Base-by-base conservation (phyloP, 2,329 filamentous ascomycete genomes). In the Talaromyces funiculosus region DNA sequence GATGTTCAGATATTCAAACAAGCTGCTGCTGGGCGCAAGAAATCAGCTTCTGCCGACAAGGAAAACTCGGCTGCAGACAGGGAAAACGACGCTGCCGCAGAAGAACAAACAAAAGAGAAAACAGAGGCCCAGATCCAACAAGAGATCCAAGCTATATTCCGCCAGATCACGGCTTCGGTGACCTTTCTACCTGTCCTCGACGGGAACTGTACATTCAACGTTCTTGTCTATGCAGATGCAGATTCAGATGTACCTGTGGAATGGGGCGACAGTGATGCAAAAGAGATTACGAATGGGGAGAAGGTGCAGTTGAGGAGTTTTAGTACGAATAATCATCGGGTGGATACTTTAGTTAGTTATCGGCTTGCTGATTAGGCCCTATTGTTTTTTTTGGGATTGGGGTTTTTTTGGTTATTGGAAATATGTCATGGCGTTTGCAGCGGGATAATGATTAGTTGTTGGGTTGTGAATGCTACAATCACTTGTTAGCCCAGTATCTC, bases 221-320 rank as follows among this genome's bases (percentile, higher is more conserved):
- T 99, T 53, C 84, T 99, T 42, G 94, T 99, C 3, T 99, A 99
- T 73, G 94, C 94, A 57, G 93, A 99, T 73, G 92, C 92, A 18
- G 92, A 97, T 76, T 94, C 90, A 61, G 93, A 97, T 53, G 94
- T 99, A 14, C 94, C 94, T 3, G 88, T 99, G 61, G 94, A 99
- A 75, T 99, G 94, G 94, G 94, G 94, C 51, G 94, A 99, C 78
- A 96, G 91, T 67, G 94, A 97, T 75, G 92, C 93, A 59, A 97
- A 96, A 79, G 94, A 99, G 80, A 97, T 99, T 67, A 82, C 87
- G 72, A 90, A 94, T 68, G 93, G 90, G 43, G 94, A 99, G 80
- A 92, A 94, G 72, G 94, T 99, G 31, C 92, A 97, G 78, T 79
- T 99, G 71, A 84, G 94, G 63, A 96, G 93, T 66, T 99, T 97